Evolutionary conservation across 805 yeast species (phyloP).

Genomic region (Sugiyamaella valdiviana): DNA sequence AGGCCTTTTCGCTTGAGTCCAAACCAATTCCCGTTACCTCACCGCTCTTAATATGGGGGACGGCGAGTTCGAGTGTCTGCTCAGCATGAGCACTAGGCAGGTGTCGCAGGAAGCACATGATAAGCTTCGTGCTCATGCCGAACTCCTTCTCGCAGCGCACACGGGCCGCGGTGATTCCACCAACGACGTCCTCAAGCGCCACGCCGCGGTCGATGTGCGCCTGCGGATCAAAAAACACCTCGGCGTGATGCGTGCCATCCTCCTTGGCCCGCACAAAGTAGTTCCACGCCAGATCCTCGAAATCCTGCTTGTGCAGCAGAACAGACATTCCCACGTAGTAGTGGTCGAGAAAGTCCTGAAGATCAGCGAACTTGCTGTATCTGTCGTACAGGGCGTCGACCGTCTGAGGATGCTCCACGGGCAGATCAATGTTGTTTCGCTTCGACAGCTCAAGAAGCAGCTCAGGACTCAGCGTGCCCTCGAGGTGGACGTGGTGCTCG

Average conservation of each 20-base stretch:
- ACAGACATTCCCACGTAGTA: conserved; percentile 80
- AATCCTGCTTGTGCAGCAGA: conserved; percentile 62
- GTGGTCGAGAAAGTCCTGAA: conserved; percentile 72
- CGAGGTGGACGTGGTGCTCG: conserved; percentile 81
- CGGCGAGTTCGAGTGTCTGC: conserved; percentile 49
- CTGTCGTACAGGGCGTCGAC: conserved; percentile 52
- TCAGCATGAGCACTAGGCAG: conserved; percentile 56
- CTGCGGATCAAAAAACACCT: conserved; percentile 80
- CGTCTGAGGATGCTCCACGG: conserved; percentile 55
- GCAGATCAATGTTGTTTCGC: conserved; percentile 56
- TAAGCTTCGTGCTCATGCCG: conserved; percentile 62
- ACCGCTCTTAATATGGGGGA: conserved; percentile 48
- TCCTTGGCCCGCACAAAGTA: conserved; percentile 21
- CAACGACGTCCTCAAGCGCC: conserved; percentile 50
- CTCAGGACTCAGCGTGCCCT: conserved; percentile 77
- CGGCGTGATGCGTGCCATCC: conserved; percentile 48
- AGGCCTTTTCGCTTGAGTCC: conserved; percentile 72
- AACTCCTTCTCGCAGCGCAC: conserved; percentile 51
- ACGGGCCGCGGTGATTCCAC: conserved; percentile 64
- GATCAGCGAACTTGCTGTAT: conserved; percentile 55
- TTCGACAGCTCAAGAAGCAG: conserved; percentile 62
- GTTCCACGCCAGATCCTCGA: conserved; percentile 62
- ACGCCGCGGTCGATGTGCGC: conserved; percentile 70
- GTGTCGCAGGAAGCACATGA: conserved; percentile 79
- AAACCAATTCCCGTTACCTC: conserved; percentile 72